phyloP scores from a whole-genome alignment of 2,329 filamentous ascomycete genomes.

The Colletotrichum falcatum region DNA sequence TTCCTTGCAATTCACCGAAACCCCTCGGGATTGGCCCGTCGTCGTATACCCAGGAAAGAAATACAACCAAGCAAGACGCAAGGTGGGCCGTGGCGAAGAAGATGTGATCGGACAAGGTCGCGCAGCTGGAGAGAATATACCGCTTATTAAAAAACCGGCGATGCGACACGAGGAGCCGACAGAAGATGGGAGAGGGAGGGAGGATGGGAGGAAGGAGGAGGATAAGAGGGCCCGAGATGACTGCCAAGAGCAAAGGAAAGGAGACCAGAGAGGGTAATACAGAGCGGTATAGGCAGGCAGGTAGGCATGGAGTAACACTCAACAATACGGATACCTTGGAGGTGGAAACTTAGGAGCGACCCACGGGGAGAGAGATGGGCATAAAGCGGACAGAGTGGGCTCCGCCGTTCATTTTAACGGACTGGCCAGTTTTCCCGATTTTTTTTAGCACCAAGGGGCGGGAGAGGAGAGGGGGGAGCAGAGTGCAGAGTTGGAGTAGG shows the following conservation, averaged over 20 bases:
- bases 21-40: neutral
- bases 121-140: slow-evolving; percentile 1
- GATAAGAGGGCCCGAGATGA: slow-evolving; percentile 1
- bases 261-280: neutral
- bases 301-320: too few species aligned
- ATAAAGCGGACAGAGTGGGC: slow-evolving; percentile 4
- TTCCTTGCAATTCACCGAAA: neutral
- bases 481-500: too few species aligned
- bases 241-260: neutral
- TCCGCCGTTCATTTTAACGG: slow-evolving; percentile 39
- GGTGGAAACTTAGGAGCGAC: neutral
- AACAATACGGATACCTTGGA: neutral
- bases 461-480: too few species aligned
- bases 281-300: neutral
- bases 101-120: neutral
- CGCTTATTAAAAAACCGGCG: neutral
- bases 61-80: neutral
- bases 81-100: neutral
- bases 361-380: slow-evolving; percentile 5
- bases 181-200: neutral
- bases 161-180: slow-evolving; percentile 11
- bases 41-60: neutral
- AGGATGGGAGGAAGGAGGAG: neutral
- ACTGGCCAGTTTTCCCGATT: slow-evolving; percentile 26
- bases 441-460: neutral